Base-by-base conservation (phyloP, 805 yeast species). In the Pichia ethanolica region DNA sequence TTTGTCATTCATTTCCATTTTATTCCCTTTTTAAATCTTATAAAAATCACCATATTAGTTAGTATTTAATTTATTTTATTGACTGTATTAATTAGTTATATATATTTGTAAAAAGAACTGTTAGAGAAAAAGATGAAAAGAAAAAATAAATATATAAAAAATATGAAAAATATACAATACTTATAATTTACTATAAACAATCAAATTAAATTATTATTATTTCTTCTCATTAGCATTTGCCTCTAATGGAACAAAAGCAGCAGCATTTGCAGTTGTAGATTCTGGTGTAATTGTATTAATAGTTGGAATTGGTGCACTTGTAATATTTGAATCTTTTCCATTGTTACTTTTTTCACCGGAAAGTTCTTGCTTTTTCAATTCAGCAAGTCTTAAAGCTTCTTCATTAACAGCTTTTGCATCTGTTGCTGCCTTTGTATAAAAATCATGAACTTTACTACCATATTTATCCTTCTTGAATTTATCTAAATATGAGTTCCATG, bases 341-440 rank as follows among this genome's bases (percentile, higher is more conserved):
- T 33, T 27, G 41, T 12, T 10, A 30, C 4, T 33, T 20, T 44
- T 44, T 20, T 50, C 51, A 5, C 30, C 47, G 12, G 32, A 49
- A 26, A 41, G 46, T 25, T 46, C 47, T 37, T 42, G 14, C 59
- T 71, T 72, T 65, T 82, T 78, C 60, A 83, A 59, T 36, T 77
- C 83, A 25, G 85, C 85, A 61, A 86, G 72, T 58, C 91, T 73
- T 55, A 73, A 72, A 26, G 95, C 95, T 67, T 86, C 91, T 48
- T 71, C 74, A 64, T 86, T 90, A 44, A 86, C 86, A 49, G 80
- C 81, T 47, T 69, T 67, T 1, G 76, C 84, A 55, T 81, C 85
- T 50, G 70, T 71, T 14, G 76, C 76, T 38, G 79, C 73, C 30
- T 63, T 73, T 34, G 75, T 67, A 66, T 86, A 86, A 64, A 81